phyloP scores from a whole-genome alignment of 2,329 filamentous ascomycete genomes.

The Phialocephala sp. region DNA sequence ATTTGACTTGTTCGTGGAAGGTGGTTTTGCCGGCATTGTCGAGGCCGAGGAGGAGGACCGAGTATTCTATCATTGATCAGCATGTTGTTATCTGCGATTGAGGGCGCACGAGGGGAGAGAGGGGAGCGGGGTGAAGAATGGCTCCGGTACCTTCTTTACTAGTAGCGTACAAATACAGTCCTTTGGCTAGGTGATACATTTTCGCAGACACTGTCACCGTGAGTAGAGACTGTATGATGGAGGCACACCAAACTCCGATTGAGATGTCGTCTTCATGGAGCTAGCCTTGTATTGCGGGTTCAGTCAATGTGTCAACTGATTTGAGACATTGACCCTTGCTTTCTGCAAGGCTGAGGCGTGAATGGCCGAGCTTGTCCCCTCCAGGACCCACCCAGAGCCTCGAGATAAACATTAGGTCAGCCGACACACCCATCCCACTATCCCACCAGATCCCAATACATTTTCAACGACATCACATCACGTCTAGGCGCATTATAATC shows the following conservation, averaged over 20 bases:
- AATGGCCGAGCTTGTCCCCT: too few relatives aligned
- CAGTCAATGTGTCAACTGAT: slow-evolving; percentile 21
- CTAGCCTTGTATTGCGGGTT: slow-evolving; percentile 16
- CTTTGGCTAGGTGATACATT: slow-evolving; percentile 97
- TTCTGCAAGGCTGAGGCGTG: slow-evolving; percentile 19
- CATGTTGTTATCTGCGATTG: slow-evolving; percentile 14
- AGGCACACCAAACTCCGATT: slow-evolving; percentile 8
- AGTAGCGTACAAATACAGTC: slow-evolving; percentile 91
- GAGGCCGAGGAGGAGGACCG: slow-evolving; percentile 92
- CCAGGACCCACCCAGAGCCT: too few relatives aligned
- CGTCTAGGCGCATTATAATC: too few relatives aligned
- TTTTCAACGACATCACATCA: too few relatives aligned
- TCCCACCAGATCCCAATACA: too few relatives aligned
- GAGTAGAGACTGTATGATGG: not conserved
- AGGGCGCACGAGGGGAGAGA: slow-evolving; percentile 18
- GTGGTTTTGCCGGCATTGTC: slow-evolving; percentile 99
- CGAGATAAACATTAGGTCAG: too few relatives aligned
- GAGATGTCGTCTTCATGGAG: slow-evolving; percentile 21
- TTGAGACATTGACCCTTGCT: slow-evolving; percentile 14
- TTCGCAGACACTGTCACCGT: not conserved
- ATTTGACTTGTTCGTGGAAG: slow-evolving; percentile 94
- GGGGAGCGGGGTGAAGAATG: not conserved
- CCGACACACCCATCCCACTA: too few relatives aligned
- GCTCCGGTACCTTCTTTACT: slow-evolving; percentile 82
- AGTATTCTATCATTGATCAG: slow-evolving; percentile 72